Evolutionary conservation across 192 early-diverging fungal species (phyloP), one percentile per base, ranked within the genome.

Genomic region (Phycomyces nitens): DNA sequence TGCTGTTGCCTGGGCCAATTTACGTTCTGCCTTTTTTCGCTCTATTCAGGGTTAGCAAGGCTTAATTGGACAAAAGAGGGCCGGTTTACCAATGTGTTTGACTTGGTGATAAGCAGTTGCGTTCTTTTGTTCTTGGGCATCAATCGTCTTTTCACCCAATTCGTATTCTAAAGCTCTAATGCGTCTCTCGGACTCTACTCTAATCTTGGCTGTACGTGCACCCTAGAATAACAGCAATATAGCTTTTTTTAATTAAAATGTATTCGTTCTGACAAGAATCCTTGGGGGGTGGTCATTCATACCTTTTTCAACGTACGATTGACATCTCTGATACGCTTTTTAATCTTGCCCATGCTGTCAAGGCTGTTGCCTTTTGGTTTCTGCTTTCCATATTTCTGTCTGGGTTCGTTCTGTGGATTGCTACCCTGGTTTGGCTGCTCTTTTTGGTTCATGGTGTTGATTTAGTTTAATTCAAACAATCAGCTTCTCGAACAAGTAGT

Each of bases 291-390:
- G 12, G 21, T 16, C 16, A 50, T 50, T 21, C 21, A 50, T 50
- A 53, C 60, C 10, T 24, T 62, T 9, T 29, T 22, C 20, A 53
- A 23, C 3, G 60, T 40, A 38, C 60, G 60, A 20, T 51, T 8
- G 24, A 53, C 39, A 12, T 62, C 60, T 53, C 60, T 62, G 40
- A 62, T 62, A 7, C 39, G 49, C 50, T 62, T 62, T 41, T 42
- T 62, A 22, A 62, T 62, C 51, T 62, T 62, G 44, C 5, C 3
- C 18, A 47, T 14, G 12, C 44, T 47, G 3, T 18, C 44, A 47
- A 47, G 44, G 11, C 12, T 47, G 1, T 47, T 14, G 18, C 44
- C 18, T 47, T 47, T 47, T 14, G 44, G 3, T 47, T 47, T 47
- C 12, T 47, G 44, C 18, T n/a, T 18, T 47, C 18, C 15, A 11